Percentiles rank a stretch among this genome's conserved stretches.
Conservation (phyloP, 2,329 filamentous ascomycete species). For the Colletotrichum tropicale region DNA sequence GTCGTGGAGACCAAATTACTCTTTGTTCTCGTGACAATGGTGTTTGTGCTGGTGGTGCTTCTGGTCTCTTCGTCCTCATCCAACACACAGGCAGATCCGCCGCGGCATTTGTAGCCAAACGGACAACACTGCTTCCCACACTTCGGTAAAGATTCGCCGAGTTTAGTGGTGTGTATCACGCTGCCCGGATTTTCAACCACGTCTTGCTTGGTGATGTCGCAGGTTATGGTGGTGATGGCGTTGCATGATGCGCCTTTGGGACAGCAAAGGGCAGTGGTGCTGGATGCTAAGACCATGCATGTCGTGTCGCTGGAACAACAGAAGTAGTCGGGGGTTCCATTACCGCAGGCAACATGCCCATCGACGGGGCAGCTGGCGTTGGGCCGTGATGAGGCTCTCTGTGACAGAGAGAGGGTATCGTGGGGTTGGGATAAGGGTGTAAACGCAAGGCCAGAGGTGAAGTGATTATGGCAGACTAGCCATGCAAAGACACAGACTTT, state of each 20-base stretch:
- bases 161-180: constrained; percentile 69
- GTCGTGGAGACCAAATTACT: not conserved
- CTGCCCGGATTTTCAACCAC: constrained; percentile 59
- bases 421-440: not conserved
- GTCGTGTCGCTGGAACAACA: constrained; percentile 63
- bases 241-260: constrained; percentile 61
- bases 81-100: constrained; percentile 48
- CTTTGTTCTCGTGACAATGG: not conserved
- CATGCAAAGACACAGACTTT: not conserved
- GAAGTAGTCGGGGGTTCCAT: constrained; percentile 63
- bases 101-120: constrained; percentile 69
- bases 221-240: constrained; percentile 66
- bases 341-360: constrained; percentile 5
- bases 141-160: constrained; percentile 58
- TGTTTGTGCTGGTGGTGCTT: not conserved
- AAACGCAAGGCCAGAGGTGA: not conserved
- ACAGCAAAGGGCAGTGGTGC: constrained; percentile 74
- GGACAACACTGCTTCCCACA: constrained; percentile 74
- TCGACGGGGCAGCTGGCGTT: constrained; percentile 12
- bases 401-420: not conserved
- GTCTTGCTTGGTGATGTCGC: constrained; percentile 67
- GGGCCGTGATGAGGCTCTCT: not conserved
- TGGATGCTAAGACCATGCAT: constrained; percentile 66
- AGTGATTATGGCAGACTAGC: not conserved
- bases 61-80: constrained; percentile 49